Base-by-base conservation (phyloP, 371 early-diverging fungal genomes). In the Actinomucor elegans region DNA sequence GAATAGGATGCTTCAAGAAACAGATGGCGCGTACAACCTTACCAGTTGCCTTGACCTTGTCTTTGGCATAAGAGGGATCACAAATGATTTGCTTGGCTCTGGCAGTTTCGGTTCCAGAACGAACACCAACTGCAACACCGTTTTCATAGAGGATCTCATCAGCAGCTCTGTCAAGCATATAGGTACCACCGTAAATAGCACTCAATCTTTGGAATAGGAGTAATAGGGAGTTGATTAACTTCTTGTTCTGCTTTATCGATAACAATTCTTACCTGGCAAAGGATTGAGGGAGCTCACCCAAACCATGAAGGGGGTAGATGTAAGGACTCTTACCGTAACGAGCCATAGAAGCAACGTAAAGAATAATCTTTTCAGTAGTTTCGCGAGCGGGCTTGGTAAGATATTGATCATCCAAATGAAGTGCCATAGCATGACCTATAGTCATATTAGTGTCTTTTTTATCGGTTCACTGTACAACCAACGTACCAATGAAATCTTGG, bases 271-370 rank as follows among this genome's bases (percentile, higher is more conserved):
- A 57, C 49, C 35, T 34, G 21, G 64, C 58, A 46, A 61, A 44
- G 12, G 97, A 94, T 79, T 99, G 99, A 33, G 99, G 99, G 40
- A 99, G 84, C 64, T 99, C 99, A 53, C 99, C 99, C 44, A 99
- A 82, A 42, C 99, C 99, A 66, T 98, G 98, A 53, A 96, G 80
- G 53, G 99, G 99, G 74, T 99, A 99, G 66, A 99, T 94, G 79
- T 98, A 99, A n/a, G 99, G 99, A 60, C 93, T 92, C 80, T 94
- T 93, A 61, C 99, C 97, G 67, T 94, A 94, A 42, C 94, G 86
- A n/a, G 93, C 88, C 61, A 99, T 84, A 18, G 99, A 99, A 32
- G 85, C 87, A 58, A 95, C 89, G 71, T 99, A 99, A 55, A 98
- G 73, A 52, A 90, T 82, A 52, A 99, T 93, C 63, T 94, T 91